These are phyloP conservation scores for Calonectria fujianensis DNA, from an alignment of 2,329 filamentous ascomycete species.

Conservation along the genomic window DNA sequence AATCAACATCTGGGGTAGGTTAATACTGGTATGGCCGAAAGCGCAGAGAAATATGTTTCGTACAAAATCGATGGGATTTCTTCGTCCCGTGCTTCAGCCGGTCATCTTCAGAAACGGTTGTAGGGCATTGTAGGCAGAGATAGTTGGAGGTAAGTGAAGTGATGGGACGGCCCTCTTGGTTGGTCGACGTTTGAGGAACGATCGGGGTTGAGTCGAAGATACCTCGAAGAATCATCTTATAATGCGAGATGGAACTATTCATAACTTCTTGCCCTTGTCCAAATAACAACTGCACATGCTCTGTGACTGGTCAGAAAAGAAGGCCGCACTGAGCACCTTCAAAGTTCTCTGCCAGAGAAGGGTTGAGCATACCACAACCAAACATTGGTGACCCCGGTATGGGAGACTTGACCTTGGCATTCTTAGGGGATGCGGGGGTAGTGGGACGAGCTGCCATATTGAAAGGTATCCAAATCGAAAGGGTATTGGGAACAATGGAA, in stretches of 20 bases:
- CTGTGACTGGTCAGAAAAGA: constrained; percentile 66
- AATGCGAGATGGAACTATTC: constrained; percentile 81
- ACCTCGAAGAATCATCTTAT: constrained; percentile 81
- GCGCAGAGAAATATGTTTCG: constrained; percentile 49
- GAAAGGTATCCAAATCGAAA: constrained; percentile 27
- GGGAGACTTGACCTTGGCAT: constrained; percentile 76
- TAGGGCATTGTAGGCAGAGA: constrained; percentile 83
- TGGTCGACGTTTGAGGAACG: constrained; percentile 79
- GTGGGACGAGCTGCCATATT: constrained; percentile 68
- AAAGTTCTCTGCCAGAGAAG: constrained; percentile 34
- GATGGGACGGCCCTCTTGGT: constrained; percentile 72
- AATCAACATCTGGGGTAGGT: constrained; percentile 80
- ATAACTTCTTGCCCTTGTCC: constrained; percentile 77
- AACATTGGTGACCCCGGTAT: constrained; percentile 76
- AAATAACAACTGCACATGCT: constrained; percentile 83
- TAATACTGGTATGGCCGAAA: constrained; percentile 44
- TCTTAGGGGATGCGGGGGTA: constrained; percentile 74
- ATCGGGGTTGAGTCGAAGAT: constrained; percentile 81
- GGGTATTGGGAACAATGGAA: constrained; percentile 4
- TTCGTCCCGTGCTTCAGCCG: constrained; percentile 80
- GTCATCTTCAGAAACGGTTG: constrained; percentile 80
- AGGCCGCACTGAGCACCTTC: constrained; percentile 22
- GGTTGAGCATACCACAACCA: constrained; percentile 74
- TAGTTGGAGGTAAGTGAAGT: constrained; percentile 81
- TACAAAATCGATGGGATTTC: constrained; percentile 85